phyloP scores from a whole-genome alignment of 257 asterid genomes.

The Scutellaria minor region DNA sequence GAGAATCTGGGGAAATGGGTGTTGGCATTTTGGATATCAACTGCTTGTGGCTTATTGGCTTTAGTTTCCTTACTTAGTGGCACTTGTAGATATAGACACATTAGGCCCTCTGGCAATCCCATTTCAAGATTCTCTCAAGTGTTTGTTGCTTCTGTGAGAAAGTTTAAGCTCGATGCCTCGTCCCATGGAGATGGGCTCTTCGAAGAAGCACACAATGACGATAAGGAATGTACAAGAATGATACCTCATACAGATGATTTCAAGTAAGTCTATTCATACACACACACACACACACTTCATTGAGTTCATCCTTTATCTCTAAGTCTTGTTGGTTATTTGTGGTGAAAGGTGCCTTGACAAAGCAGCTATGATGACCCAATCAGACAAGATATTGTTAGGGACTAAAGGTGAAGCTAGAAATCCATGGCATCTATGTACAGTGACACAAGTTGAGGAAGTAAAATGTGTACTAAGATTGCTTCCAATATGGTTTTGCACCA shows the following conservation, averaged over 20 bases:
- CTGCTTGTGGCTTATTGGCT: conserved; percentile 68
- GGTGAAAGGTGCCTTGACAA: conserved; percentile 67
- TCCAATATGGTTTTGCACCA: conserved; percentile 89
- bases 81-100: conserved; percentile 58
- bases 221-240: conserved; percentile 49
- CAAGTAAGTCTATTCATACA: conserved; percentile 47
- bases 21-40: conserved; percentile 82
- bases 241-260: conserved; percentile 64
- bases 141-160: conserved; percentile 67
- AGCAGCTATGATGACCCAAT: conserved; percentile 65
- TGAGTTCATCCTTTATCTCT: conserved; percentile 2
- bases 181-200: conserved; percentile 59
- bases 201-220: conserved; percentile 50
- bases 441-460: conserved; percentile 87
- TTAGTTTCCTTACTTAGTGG: conserved; percentile 58
- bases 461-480: conserved; percentile 72
- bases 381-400: conserved; percentile 50
- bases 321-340: conserved; percentile 1
- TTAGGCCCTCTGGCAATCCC: conserved; percentile 70
- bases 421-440: conserved; percentile 74
- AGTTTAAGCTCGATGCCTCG: conserved; percentile 49
- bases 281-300: neutral
- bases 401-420: conserved; percentile 56
- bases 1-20: conserved; percentile 75
- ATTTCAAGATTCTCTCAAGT: conserved; percentile 70